Evolutionary conservation across 148 eudicot genomes (phyloP).

Genomic region (Camellia lanceoleosa): DNA sequence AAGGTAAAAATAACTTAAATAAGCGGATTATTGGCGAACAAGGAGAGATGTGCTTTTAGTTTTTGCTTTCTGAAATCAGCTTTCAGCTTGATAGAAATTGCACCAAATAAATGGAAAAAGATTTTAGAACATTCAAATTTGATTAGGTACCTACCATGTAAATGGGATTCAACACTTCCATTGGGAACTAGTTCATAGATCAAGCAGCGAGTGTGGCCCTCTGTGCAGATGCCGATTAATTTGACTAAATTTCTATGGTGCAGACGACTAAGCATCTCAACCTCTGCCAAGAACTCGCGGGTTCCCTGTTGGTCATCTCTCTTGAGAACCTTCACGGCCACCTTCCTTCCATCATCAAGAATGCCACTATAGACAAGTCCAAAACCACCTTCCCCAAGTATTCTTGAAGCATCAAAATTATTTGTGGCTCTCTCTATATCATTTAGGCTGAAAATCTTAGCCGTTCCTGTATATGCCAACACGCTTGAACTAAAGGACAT

Average conservation of each 20-base stretch:
- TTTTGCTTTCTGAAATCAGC: too few relatives aligned
- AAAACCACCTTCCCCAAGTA: conserved; percentile 97
- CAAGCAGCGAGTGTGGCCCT: conserved; percentile 61
- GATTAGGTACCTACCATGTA: conserved; percentile 56
- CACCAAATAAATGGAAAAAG: too few relatives aligned
- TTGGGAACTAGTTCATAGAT: conserved; percentile 92
- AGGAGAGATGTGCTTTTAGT: too few relatives aligned
- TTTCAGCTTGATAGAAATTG: too few relatives aligned
- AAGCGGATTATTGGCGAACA: too few relatives aligned
- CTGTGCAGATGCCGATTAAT: conserved; percentile 81
- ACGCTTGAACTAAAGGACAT: conserved; percentile 60
- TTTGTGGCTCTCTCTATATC: conserved; percentile 78
- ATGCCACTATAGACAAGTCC: conserved; percentile 83
- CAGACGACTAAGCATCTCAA: conserved; percentile 92
- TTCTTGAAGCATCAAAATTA: conserved; percentile 48
- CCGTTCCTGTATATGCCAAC: conserved; percentile 59
- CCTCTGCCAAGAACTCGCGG: conserved; percentile 92
- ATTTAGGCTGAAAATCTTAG: conserved; percentile 57
- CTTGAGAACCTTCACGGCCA: conserved; percentile 90
- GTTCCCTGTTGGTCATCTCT: conserved; percentile 73
- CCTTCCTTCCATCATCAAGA: conserved; percentile 69
- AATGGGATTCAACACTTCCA: conserved; percentile 97
- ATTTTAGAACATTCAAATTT: too few relatives aligned
- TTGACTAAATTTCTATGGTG: conserved; percentile 92
- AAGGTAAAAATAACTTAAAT: too few relatives aligned